Evolutionary conservation across 176 grass and related monocot genomes (phyloP).

Genomic region (barley (Hordeum vulgare)): MorexV3_pseudomolecules_assembly NC_058520.1:598762326-598762825

Average conservation of each 20-base stretch:
- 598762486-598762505: neutral
- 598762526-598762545: neutral
- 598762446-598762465: neutral
- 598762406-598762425: too few species aligned
- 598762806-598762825: slow-evolving; percentile 94
- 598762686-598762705: neutral
- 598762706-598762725: neutral
- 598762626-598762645: neutral
- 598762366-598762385: too few species aligned
- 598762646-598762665: neutral
- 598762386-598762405: too few species aligned
- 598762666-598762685: neutral
- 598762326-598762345: too few species aligned
- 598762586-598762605: neutral
- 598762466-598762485: neutral
- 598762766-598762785: slow-evolving; percentile 58
- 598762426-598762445: neutral
- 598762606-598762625: neutral
- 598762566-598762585: neutral
- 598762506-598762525: neutral
- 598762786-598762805: slow-evolving; percentile 90
- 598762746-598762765: slow-evolving; percentile 53
- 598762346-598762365: neutral
- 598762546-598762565: neutral
- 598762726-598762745: neutral